Conservation (phyloP, 306 rosid species). For the Corylus heterophylla region DNA sequence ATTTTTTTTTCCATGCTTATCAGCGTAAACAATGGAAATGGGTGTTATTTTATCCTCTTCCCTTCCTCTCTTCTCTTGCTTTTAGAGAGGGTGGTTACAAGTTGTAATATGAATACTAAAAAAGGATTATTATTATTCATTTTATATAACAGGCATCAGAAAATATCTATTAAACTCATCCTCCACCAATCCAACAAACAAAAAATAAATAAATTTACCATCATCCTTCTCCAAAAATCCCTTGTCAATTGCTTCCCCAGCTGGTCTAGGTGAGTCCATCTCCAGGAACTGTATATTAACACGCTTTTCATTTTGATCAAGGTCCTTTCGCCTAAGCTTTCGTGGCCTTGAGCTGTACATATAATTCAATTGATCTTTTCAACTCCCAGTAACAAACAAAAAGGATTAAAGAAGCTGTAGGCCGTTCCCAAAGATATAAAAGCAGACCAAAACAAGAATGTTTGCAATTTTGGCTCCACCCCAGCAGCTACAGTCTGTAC, state of each 20-base stretch:
- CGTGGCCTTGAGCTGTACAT: conserved; percentile 74
- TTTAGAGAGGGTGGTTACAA: neutral
- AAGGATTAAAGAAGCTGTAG: conserved; percentile 29
- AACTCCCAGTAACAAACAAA: conserved; percentile 31
- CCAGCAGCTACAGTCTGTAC: conserved; percentile 75
- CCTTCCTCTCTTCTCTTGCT: too few species aligned
- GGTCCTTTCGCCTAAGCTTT: conserved; percentile 38
- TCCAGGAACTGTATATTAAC: conserved; percentile 74
- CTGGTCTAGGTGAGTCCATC: conserved; percentile 60
- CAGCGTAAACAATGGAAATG: neutral
- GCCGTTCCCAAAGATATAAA: conserved; percentile 44
- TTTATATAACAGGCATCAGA: conserved; percentile 8
- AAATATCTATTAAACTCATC: conserved; percentile 47
- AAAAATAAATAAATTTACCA: conserved; percentile 33
- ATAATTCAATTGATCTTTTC: conserved; percentile 27
- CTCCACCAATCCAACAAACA: conserved; percentile 11
- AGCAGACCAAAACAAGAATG: conserved; percentile 90
- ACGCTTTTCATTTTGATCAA: conserved; percentile 49
- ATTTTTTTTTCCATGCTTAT: conserved; percentile 1
- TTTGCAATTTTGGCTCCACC: conserved; percentile 65
- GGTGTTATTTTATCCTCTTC: neutral
- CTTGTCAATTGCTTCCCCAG: conserved; percentile 47
- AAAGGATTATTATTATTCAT: neutral
- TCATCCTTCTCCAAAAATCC: conserved; percentile 52
- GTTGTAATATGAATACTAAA: neutral